Percentiles rank a stretch among this genome's conserved stretches.
These are phyloP conservation scores for Hura crepitans DNA, from an alignment of 441 rosid species.

Conservation along the genomic window DNA sequence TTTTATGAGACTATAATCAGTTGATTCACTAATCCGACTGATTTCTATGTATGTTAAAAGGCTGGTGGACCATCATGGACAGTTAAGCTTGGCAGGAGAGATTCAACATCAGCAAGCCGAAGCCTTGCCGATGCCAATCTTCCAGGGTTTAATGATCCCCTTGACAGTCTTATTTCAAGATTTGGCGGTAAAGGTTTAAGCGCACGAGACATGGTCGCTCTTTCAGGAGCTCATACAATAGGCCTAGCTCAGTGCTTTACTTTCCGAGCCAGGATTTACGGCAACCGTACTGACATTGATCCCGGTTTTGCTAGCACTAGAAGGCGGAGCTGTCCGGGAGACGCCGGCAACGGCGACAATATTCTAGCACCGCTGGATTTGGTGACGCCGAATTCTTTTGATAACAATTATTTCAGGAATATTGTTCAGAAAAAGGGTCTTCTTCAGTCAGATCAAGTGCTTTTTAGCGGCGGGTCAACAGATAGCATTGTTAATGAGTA, in stretches of 20 bases:
- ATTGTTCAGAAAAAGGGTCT: conserved; percentile 51
- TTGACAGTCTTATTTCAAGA: background rate
- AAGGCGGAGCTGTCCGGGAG: conserved; percentile 32
- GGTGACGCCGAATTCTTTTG: conserved; percentile 59
- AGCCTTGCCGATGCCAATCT: conserved; percentile 34
- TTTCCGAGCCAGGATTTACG: conserved; percentile 44
- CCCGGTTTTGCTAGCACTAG: conserved; percentile 44
- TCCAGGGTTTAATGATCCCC: conserved; percentile 22
- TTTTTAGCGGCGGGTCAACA: conserved; percentile 48
- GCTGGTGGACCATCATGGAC: conserved; percentile 48
- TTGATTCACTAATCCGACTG: too few relatives aligned
- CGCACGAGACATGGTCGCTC: too few relatives aligned
- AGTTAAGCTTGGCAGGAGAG: conserved; percentile 55
- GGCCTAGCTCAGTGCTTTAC: conserved; percentile 54
- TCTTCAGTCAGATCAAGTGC: conserved; percentile 44
- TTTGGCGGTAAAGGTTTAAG: conserved; percentile 42
- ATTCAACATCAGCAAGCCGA: conserved; percentile 40
- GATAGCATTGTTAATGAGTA: conserved; percentile 45
- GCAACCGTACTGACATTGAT: conserved; percentile 38
- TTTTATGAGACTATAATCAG: too few relatives aligned
- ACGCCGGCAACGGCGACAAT: conserved; percentile 18
- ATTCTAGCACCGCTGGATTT: conserved; percentile 45
- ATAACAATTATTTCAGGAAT: conserved; percentile 54
- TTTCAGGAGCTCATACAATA: conserved; percentile 50
- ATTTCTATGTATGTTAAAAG: background rate